Evolutionary conservation across 202 grass and related monocot genomes (phyloP), one percentile per base, ranked within the genome.

Genomic region (Carex arenaria): DNA sequence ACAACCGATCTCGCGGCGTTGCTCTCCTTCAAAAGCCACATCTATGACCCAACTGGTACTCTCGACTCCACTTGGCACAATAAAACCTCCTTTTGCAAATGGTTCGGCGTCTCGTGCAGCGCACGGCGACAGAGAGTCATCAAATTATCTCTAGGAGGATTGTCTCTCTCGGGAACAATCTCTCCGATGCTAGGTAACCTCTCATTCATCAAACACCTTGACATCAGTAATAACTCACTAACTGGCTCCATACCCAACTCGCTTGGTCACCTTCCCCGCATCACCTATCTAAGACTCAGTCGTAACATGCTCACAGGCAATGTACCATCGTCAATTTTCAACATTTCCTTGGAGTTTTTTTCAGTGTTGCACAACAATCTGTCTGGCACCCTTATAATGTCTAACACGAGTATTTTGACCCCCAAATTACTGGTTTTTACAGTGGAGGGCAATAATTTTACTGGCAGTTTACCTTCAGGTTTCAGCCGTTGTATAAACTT

Each of bases 21-120:
- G 47, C 87, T 94, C n/a, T 75, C 85, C 73, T 88, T 94, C 92
- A 94, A 91, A 31, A 83, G 55, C 60, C 66, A 82, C 9, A 20
- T 89, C 73, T 66, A 84, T 32, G 87, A 94, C 54, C 85, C 89
- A 22, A 30, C 15, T 14, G 84, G 86, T 19, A 53, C 88, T 63
- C 87, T 94, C 52, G 75, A 74, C 34, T 31, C 84, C 30, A 94
- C 79, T 80, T 94, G 91, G 89, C 86, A 32, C 8, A 34, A 71
- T n/a, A 84, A 81, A 14, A 53, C 78, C 5, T 52, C 85, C 45
- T 83, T 85, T 68, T 94, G 91, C 80, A 91, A 63, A 13, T 94
- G 91, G 91, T 14, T 42, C 5, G 89, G 91, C 5, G 79, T 94
- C 53, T 85, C 66, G 0, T 94, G 89, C 22, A 64, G 71, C 30